phyloP scores from a whole-genome alignment of 2,329 filamentous ascomycete genomes.

The Alternaria burnsii region DNA sequence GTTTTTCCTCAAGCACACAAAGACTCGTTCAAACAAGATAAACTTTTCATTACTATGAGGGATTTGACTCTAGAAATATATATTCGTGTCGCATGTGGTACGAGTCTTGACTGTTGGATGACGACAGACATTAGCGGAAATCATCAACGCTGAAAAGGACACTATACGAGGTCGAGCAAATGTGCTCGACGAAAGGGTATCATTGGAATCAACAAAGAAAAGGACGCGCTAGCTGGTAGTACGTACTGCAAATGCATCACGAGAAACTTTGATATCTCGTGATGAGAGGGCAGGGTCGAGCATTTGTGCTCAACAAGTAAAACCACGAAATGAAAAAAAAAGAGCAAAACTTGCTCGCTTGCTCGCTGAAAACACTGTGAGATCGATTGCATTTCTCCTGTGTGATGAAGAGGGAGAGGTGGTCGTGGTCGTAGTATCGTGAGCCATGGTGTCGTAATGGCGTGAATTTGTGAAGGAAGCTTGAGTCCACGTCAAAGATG shows the following conservation, averaged over 20 bases:
- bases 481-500: background rate
- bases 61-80: too few relatives aligned
- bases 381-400: background rate
- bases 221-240: too few relatives aligned
- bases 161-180: background rate
- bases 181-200: background rate
- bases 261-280: too few relatives aligned
- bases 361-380: background rate
- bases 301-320: background rate
- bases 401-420: background rate
- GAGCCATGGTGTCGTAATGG: background rate
- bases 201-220: background rate
- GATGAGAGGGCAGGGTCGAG: background rate
- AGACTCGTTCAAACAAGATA: background rate
- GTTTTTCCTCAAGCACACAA: background rate
- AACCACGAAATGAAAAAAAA: background rate
- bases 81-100: too few relatives aligned
- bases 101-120: background rate
- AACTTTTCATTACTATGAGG: background rate
- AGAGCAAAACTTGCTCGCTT: background rate
- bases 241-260: too few relatives aligned
- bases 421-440: background rate
- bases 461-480: background rate
- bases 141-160: background rate
- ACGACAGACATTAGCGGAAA: too few relatives aligned